phyloP scores from a whole-genome alignment of 2,329 filamentous ascomycete genomes.

The Plectosphaerella cucumerina region DNA sequence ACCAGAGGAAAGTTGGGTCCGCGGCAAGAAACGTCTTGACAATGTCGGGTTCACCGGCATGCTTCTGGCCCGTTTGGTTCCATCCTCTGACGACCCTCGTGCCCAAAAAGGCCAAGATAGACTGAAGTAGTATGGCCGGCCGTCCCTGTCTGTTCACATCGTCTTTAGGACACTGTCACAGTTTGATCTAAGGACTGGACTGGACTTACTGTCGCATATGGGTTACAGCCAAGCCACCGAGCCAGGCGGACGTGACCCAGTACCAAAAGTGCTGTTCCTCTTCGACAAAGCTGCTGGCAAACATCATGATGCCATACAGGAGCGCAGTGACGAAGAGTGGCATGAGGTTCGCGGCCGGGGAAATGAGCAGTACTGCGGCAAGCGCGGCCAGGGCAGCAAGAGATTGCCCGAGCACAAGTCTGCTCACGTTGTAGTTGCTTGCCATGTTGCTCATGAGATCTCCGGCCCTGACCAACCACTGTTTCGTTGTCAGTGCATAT shows the following conservation, averaged over 20 bases:
- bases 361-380: slow-evolving; percentile 34
- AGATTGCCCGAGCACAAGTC: slow-evolving; percentile 46
- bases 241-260: slow-evolving; percentile 74
- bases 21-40: slow-evolving; percentile 65
- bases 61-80: slow-evolving; percentile 98
- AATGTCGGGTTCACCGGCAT: slow-evolving; percentile 85
- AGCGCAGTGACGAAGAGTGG: slow-evolving; percentile 50
- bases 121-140: background rate
- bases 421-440: slow-evolving; percentile 80
- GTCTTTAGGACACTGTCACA: background rate
- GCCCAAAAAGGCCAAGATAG: slow-evolving; percentile 46
- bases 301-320: slow-evolving; percentile 85
- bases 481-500: too few relatives aligned
- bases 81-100: slow-evolving; percentile 71
- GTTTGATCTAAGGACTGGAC: background rate
- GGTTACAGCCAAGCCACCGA: slow-evolving; percentile 48
- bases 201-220: slow-evolving; percentile 33
- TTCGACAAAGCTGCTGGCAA: slow-evolving; percentile 95
- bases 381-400: slow-evolving; percentile 30
- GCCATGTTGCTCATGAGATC: slow-evolving; percentile 81
- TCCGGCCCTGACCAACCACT: slow-evolving; percentile 72
- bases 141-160: background rate
- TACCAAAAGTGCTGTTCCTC: slow-evolving; percentile 99
- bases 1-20: slow-evolving; percentile 69
- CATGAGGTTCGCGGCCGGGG: slow-evolving; percentile 19